phyloP scores from a whole-genome alignment of 2,329 filamentous ascomycete species.

The Phialophora chinensis region DNA sequence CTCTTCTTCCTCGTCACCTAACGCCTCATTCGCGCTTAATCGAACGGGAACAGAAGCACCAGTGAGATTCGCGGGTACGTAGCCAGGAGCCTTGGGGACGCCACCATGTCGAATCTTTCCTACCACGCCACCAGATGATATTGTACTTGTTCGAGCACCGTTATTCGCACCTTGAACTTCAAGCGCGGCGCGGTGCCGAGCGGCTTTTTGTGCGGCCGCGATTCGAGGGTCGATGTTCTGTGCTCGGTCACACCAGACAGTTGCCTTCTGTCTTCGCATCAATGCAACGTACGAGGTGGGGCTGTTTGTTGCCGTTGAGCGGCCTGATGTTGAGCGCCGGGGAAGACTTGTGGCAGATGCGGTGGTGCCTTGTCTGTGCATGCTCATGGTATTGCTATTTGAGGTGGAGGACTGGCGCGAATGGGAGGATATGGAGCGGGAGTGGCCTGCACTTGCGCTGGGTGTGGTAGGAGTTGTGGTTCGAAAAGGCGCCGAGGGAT shows the following conservation, averaged over 20 bases:
- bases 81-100: conserved; percentile 78
- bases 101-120: conserved; percentile 90
- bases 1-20: conserved; percentile 74
- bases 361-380: conserved; percentile 38
- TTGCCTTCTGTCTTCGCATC: conserved; percentile 96
- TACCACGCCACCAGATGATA: conserved; percentile 58
- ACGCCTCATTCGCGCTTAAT: conserved; percentile 92
- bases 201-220: conserved; percentile 80
- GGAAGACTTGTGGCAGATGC: conserved; percentile 36
- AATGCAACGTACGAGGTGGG: conserved; percentile 76
- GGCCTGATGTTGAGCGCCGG: conserved; percentile 40
- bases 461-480: conserved; percentile 17
- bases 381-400: conserved; percentile 34
- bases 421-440: conserved; percentile 30
- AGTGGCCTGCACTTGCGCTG: conserved; percentile 16
- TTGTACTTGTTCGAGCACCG: conserved; percentile 65
- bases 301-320: conserved; percentile 38
- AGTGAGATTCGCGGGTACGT: conserved; percentile 74
- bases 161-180: conserved; percentile 73
- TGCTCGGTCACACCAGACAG: conserved; percentile 95
- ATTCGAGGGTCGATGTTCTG: conserved; percentile 90
- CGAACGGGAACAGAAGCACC: conserved; percentile 87
- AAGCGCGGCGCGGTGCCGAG: conserved; percentile 82
- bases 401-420: conserved; percentile 36
- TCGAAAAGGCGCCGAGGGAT: conserved; percentile 19